phyloP scores from a whole-genome alignment of 2,329 filamentous ascomycete species.

The Paecilomyces variotii region DNA sequence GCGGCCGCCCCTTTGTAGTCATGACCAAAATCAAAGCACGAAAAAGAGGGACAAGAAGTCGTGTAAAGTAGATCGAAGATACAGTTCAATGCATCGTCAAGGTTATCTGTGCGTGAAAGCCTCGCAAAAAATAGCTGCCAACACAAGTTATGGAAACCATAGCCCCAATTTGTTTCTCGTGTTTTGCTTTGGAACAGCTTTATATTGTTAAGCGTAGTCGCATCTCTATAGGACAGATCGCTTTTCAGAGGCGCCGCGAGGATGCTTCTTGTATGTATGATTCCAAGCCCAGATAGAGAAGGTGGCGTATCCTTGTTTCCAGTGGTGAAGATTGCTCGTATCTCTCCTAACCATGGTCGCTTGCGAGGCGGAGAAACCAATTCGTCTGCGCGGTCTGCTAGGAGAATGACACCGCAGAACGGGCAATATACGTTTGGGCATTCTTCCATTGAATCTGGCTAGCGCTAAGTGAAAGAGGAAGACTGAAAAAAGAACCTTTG shows the following conservation, averaged over 20 bases:
- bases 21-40: conserved; percentile 9
- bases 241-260: neutral
- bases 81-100: neutral
- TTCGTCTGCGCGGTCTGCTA: conserved; percentile 1
- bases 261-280: neutral
- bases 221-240: neutral
- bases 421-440: conserved; percentile 5
- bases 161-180: conserved; percentile 1
- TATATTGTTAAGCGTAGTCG: neutral
- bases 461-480: too few species aligned
- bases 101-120: neutral
- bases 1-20: conserved; percentile 7
- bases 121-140: conserved; percentile 8
- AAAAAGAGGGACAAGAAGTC: conserved; percentile 2
- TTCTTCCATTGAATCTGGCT: too few species aligned
- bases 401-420: conserved; percentile 7
- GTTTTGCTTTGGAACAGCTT: neutral
- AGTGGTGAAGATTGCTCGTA: conserved; percentile 3
- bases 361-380: neutral
- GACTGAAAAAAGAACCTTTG: too few species aligned
- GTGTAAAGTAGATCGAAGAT: conserved; percentile 8
- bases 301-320: neutral
- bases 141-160: conserved; percentile 8
- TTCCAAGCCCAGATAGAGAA: conserved; percentile 4
- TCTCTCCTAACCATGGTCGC: conserved; percentile 8